Percentiles rank a stretch among this genome's conserved stretches.
Evolutionary conservation across 129 eudicot species (phyloP).

Genomic region (Flaveria bidentis): DNA sequence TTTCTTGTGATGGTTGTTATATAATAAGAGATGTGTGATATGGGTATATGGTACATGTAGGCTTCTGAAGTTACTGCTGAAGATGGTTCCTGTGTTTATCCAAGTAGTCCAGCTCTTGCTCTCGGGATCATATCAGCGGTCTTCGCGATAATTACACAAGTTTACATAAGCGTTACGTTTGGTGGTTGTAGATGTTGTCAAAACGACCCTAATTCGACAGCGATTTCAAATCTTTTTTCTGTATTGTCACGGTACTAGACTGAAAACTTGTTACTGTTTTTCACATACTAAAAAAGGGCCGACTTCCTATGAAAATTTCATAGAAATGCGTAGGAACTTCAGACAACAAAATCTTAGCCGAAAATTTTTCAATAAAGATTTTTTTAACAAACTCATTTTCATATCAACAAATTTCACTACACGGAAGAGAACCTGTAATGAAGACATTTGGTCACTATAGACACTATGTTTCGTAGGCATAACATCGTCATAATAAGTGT

Average conservation of each 20-base stretch:
- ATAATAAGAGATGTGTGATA: not conserved
- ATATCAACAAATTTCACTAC: no score
- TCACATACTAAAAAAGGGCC: not conserved
- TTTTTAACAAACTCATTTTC: no score
- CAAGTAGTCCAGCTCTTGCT: slow-evolving; percentile 40
- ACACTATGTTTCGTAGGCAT: no score
- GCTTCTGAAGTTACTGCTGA: slow-evolving; percentile 13
- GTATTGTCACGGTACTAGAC: slow-evolving; percentile 29
- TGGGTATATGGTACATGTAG: slow-evolving; percentile 21
- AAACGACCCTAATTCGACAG: slow-evolving; percentile 15
- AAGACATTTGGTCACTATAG: no score
- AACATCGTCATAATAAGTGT: no score
- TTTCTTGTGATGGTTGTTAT: no score
- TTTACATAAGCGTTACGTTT: slow-evolving; percentile 27
- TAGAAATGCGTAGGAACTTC: no score
- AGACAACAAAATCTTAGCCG: no score
- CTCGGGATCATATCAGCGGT: slow-evolving; percentile 32
- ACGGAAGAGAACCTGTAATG: no score
- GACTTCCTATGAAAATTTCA: no score
- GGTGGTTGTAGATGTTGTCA: slow-evolving; percentile 31
- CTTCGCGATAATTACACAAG: slow-evolving; percentile 16
- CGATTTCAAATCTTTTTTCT: slow-evolving; percentile 16
- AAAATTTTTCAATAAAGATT: no score
- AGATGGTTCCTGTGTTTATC: slow-evolving; percentile 29
- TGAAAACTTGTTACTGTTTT: not conserved